These are phyloP conservation scores for Arctium minus DNA, from an alignment of 129 eudicot species.

Conservation along the genomic window DNA sequence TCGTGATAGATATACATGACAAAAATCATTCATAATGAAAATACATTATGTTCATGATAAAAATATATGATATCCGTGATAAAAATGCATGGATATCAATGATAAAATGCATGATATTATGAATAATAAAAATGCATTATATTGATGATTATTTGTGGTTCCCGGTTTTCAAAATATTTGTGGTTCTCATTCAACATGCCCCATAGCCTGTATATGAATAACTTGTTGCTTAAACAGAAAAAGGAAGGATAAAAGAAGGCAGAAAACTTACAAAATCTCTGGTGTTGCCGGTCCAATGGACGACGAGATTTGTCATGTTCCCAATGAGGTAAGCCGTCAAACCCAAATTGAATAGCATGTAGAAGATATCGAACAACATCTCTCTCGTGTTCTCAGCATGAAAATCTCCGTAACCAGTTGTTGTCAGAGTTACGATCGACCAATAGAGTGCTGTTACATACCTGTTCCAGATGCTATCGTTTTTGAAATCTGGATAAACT, in stretches of 20 bases:
- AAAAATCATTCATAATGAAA: not conserved
- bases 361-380: slow-evolving; percentile 79
- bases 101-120: no score
- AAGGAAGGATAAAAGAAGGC: not conserved
- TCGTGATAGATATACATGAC: not conserved
- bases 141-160: not conserved
- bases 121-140: not conserved
- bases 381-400: slow-evolving; percentile 85
- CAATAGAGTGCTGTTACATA: slow-evolving; percentile 76
- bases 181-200: not conserved
- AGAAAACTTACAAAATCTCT: slow-evolving; percentile 67
- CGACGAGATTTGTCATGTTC: slow-evolving; percentile 96
- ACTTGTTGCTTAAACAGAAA: not conserved
- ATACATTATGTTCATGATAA: not conserved
- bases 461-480: slow-evolving; percentile 63
- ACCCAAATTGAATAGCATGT: slow-evolving; percentile 86
- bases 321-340: slow-evolving; percentile 93
- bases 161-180: not conserved
- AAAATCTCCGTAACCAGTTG: slow-evolving; percentile 93
- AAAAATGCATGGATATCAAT: no score
- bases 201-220: not conserved
- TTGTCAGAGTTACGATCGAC: slow-evolving; percentile 91
- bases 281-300: slow-evolving; percentile 91
- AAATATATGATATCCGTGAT: not conserved
- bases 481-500: slow-evolving; percentile 62